A percentile compares a stretch with the other conserved stretches of the same genome.
These are phyloP conservation scores for Alternaria hordeiaustralica DNA, from an alignment of 2,329 filamentous ascomycete species.

Conservation along the genomic window DNA sequence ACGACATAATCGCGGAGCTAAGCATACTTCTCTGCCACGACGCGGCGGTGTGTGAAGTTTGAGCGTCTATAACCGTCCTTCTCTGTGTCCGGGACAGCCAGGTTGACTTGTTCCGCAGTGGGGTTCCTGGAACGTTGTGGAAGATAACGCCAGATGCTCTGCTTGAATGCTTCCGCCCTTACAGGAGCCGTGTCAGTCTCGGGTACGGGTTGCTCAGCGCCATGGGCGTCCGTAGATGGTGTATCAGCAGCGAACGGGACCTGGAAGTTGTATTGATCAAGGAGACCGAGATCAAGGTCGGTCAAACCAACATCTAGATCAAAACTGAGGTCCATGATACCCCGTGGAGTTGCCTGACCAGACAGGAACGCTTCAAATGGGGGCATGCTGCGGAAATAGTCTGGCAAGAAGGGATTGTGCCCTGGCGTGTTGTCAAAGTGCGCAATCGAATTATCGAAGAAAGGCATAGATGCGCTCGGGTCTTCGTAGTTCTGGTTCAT, in stretches of 20 bases:
- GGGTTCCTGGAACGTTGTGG: constrained; percentile 41
- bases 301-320: constrained; percentile 55
- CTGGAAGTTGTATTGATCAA: constrained; percentile 55
- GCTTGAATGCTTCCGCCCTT: constrained; percentile 47
- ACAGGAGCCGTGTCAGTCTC: constrained; percentile 31
- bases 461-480: constrained; percentile 10
- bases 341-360: constrained; percentile 53
- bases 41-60: constrained; percentile 45
- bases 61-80: constrained; percentile 41
- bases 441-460: constrained; percentile 21
- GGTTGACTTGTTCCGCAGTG: constrained; percentile 44
- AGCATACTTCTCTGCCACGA: constrained; percentile 47
- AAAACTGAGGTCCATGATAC: constrained; percentile 54
- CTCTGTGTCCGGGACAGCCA: constrained; percentile 47
- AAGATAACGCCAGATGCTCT: constrained; percentile 55
- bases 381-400: constrained; percentile 42
- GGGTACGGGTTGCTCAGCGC: constrained; percentile 17
- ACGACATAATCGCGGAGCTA: neutral
- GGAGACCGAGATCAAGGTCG: constrained; percentile 53
- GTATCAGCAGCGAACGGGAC: constrained; percentile 49
- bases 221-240: constrained; percentile 30
- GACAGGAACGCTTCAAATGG: constrained; percentile 35
- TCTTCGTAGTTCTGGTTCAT: constrained; percentile 15
- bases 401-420: constrained; percentile 30
- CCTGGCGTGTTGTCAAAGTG: constrained; percentile 23